phyloP scores from a whole-genome alignment of 306 rosid genomes.

The Herpetospermum pedunculosum region DNA sequence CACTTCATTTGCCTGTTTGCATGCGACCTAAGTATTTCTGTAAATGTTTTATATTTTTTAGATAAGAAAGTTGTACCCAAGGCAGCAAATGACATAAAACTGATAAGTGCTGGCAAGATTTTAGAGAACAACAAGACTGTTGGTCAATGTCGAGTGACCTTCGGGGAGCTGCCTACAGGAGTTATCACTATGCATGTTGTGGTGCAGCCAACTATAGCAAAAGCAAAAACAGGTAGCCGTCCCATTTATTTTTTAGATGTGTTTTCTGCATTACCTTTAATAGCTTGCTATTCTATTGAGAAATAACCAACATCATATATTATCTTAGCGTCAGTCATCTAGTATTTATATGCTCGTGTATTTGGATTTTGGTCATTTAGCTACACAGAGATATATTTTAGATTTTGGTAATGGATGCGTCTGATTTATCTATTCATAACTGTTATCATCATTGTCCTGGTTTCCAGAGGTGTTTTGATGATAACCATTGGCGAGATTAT shows the following conservation, averaged over 20 bases:
- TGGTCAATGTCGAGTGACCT: conserved; percentile 76
- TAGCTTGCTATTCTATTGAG: not conserved
- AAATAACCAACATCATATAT: not conserved
- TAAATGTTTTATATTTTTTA: conserved; percentile 16
- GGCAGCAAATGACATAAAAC: conserved; percentile 70
- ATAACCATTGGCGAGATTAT: not conserved
- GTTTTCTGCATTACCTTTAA: not conserved
- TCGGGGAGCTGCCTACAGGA: conserved; percentile 65
- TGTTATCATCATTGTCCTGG: not conserved
- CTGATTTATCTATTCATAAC: not conserved
- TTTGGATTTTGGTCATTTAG: not conserved
- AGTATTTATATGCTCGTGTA: not conserved
- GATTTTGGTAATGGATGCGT: not conserved
- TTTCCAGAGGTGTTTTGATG: not conserved
- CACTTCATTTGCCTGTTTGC: not conserved
- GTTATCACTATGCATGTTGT: conserved; percentile 91
- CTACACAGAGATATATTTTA: not conserved
- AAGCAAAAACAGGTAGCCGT: conserved; percentile 70
- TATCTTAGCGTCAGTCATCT: not conserved
- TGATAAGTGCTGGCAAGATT: conserved; percentile 77
- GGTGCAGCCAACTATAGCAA: conserved; percentile 71
- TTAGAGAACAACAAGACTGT: conserved; percentile 89
- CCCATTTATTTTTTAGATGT: not conserved
- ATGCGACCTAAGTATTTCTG: conserved; percentile 2
- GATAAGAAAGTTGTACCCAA: conserved; percentile 72